A percentile compares a stretch with the other conserved stretches of the same genome.
phyloP scores from a whole-genome alignment of 306 rosid genomes.

The cucumber (Cucumis sativus) region Cucumber_9930_V3 NC_026655.2:24517001-24517500 shows the following conservation, averaged over 20 bases:
- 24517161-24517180: neutral
- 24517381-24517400: neutral
- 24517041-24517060: neutral
- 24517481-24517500: neutral
- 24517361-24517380: neutral
- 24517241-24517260: neutral
- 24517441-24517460: neutral
- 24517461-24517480: too few relatives aligned
- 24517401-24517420: neutral
- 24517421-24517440: neutral
- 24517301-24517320: neutral
- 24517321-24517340: neutral
- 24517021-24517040: neutral
- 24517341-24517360: neutral
- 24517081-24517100: neutral
- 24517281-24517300: neutral
- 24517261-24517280: neutral
- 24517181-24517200: neutral
- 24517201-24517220: neutral
- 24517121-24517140: neutral
- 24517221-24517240: neutral
- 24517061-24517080: neutral
- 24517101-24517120: neutral
- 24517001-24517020: neutral
- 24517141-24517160: neutral